phyloP scores from a whole-genome alignment of 2,329 filamentous ascomycete genomes.

The Orbilia quercus region DNA sequence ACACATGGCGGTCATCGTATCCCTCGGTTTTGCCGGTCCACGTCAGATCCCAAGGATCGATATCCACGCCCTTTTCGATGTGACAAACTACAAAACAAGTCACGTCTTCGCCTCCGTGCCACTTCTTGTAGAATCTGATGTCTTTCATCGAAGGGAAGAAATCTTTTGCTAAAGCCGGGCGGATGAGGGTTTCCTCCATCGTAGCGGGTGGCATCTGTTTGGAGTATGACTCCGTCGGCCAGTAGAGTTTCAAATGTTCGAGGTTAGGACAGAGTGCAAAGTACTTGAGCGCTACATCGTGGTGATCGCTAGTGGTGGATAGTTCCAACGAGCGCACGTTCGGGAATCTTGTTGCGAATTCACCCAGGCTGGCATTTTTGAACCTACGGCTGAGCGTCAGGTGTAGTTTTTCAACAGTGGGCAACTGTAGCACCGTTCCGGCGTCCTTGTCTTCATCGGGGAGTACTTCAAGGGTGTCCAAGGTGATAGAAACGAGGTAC shows the following conservation, averaged over 20 bases:
- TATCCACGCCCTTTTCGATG: background rate
- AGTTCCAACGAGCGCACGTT: background rate
- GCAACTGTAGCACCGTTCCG: background rate
- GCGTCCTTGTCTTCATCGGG: background rate
- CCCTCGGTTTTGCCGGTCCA: no score
- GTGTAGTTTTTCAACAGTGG: background rate
- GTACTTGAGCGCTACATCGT: background rate
- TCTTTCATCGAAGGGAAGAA: background rate
- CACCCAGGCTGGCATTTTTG: background rate
- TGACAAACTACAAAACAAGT: background rate
- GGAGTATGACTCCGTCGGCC: background rate
- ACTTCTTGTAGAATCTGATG: background rate
- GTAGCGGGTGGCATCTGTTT: background rate
- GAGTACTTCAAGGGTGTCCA: background rate
- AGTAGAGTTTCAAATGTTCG: background rate
- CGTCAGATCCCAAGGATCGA: background rate
- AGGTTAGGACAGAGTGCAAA: background rate
- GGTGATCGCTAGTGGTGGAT: no score
- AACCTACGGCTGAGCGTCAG: background rate
- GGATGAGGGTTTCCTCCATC: background rate
- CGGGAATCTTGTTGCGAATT: background rate
- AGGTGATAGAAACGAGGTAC: background rate
- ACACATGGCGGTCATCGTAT: no score
- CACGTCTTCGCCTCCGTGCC: background rate
- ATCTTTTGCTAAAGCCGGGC: no score